These are phyloP conservation scores for Lasiodiplodia citricola DNA, from an alignment of 2,329 filamentous ascomycete genomes.

Conservation along the genomic window DNA sequence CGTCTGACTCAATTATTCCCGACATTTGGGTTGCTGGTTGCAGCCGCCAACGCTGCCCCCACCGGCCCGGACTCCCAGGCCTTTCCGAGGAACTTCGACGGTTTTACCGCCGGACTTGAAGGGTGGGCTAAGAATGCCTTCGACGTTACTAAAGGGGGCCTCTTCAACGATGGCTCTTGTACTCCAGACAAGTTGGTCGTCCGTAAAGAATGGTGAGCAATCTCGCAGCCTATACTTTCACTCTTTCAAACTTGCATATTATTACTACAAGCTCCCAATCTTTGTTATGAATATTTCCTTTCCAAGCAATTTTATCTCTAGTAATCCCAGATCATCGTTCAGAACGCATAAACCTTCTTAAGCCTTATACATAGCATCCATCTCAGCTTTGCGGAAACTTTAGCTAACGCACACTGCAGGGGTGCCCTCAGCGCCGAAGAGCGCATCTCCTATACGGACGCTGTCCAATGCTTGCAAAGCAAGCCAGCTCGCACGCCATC, in stretches of 20 bases:
- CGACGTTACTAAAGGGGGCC: neutral
- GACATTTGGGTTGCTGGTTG: neutral
- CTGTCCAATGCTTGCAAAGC: slow-evolving; percentile 41
- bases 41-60: neutral
- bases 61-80: neutral
- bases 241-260: neutral
- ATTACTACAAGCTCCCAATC: neutral
- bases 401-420: neutral
- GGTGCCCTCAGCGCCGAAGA: slow-evolving; percentile 29
- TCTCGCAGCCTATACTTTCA: neutral
- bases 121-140: slow-evolving; percentile 12
- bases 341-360: neutral
- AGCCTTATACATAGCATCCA: neutral
- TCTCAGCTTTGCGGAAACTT: neutral
- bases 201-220: slow-evolving; percentile 24
- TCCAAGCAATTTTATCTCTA: no score
- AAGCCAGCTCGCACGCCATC: slow-evolving; percentile 39
- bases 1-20: neutral
- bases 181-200: slow-evolving; percentile 19
- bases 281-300: no score
- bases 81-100: neutral
- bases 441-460: slow-evolving; percentile 42
- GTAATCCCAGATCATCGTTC: no score
- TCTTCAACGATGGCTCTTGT: neutral
- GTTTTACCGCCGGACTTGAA: neutral